Percentiles rank a stretch among this genome's conserved stretches.
Evolutionary conservation across 441 rosid genomes (phyloP).

Genomic region (Hura crepitans): DNA sequence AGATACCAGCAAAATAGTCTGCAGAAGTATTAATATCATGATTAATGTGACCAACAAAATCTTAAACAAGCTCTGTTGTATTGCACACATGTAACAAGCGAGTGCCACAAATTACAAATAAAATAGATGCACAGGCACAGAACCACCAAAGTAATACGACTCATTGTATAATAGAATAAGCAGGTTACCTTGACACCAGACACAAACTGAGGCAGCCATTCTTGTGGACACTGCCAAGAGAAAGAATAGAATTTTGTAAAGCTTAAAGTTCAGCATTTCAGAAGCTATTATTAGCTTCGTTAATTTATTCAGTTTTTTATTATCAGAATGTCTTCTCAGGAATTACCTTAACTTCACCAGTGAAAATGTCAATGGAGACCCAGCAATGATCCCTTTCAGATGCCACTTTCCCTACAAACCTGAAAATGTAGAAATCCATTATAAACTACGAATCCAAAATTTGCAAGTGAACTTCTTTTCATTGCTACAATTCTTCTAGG

Average conservation of each 20-base stretch:
- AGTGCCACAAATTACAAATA: not conserved
- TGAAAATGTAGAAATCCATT: slow-evolving; percentile 22
- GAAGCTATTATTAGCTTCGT: not conserved
- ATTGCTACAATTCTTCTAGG: not conserved
- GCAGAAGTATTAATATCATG: slow-evolving; percentile 27
- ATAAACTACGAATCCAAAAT: slow-evolving; percentile 2
- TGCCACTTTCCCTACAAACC: slow-evolving; percentile 53
- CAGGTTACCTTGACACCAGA: slow-evolving; percentile 56
- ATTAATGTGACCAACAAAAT: too few relatives aligned
- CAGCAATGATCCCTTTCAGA: slow-evolving; percentile 38
- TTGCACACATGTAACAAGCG: not conserved
- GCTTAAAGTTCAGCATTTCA: not conserved
- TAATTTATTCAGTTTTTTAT: not conserved
- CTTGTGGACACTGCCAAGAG: slow-evolving; percentile 47
- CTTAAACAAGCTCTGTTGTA: too few relatives aligned
- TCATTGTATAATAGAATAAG: not conserved
- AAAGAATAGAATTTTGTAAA: slow-evolving; percentile 21
- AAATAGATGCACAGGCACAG: not conserved
- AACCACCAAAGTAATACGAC: not conserved
- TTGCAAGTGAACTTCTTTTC: not conserved
- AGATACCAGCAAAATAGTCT: slow-evolving; percentile 57
- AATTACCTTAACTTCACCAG: slow-evolving; percentile 27
- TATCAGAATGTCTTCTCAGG: slow-evolving; percentile 33
- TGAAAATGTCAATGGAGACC: slow-evolving; percentile 36
- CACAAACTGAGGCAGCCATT: slow-evolving; percentile 61